Base-by-base conservation (phyloP, 78 protist genomes). In the Cavenderia fasciculata region DNA sequence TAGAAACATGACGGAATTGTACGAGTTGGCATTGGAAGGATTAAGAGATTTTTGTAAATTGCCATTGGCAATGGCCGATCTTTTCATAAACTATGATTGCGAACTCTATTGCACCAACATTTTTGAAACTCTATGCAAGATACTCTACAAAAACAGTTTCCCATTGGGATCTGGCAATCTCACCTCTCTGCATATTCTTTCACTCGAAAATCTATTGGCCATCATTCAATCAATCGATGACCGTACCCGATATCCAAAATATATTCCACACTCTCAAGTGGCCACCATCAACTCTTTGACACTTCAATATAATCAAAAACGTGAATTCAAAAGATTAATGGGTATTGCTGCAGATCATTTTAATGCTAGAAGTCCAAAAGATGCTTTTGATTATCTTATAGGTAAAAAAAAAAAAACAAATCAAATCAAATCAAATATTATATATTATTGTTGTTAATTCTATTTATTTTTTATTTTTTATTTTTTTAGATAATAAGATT, bases 11-110 rank as follows among this genome's bases (percentile, higher is more conserved):
- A 38, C 38, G 6, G 90, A 82, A 25, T 33, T 82, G 62, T 89
- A 84, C 23, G 97, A 95, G 66, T 49, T 95, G 77, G 93, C 92
- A 57, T 68, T 95, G 52, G 94, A 95, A 47, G 89, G 86, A 0
- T 76, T 95, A 33, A 73, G 79, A 33, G 97, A 94, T 56, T 82
- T 94, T 52, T 94, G 89, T 29, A 71, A 70, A 25, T 77, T 87
- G 25, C 94, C 93, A 23, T 61, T 46, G 38, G 41, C 86, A 31
- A 73, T 72, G 79, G 70, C 77, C 8, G 95, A 90, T 34, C 33
- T 95, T 34, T 95, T 73, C 70, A 56, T 84, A 74, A 87, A 93
- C 72, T 95, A 82, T 66, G 97, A 95, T 54, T 95, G 97, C 51
- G 95, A 94, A 61, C 23, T 87, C 21, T 72, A 88, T 57, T 76